Conservation (phyloP, 2,329 filamentous ascomycete species). For the Calonectria hawksworthii region DNA sequence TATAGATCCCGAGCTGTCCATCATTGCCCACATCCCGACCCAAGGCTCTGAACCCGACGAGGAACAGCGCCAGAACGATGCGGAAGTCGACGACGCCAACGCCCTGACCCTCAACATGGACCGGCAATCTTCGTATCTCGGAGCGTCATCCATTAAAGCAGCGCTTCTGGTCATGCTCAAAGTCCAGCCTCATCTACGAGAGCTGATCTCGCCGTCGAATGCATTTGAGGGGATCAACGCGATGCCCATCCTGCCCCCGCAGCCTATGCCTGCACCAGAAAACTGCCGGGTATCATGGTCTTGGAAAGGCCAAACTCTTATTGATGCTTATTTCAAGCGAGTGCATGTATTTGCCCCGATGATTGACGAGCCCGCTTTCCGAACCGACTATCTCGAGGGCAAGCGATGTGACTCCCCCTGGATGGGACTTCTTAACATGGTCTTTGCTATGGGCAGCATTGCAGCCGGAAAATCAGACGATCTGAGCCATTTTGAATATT, state of each 20-base stretch:
- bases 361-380: constrained; percentile 79
- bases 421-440: constrained; percentile 81
- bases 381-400: constrained; percentile 28
- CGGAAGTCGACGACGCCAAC: constrained; percentile 42
- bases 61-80: constrained; percentile 16
- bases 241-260: constrained; percentile 60
- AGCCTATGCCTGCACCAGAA: constrained; percentile 57
- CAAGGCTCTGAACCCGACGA: constrained; percentile 25
- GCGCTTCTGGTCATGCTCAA: constrained; percentile 79
- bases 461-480: constrained; percentile 75
- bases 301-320: constrained; percentile 76
- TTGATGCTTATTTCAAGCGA: constrained; percentile 82
- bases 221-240: constrained; percentile 58
- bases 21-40: constrained; percentile 20
- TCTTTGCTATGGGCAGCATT: constrained; percentile 82
- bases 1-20: constrained; percentile 62
- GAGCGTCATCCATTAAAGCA: constrained; percentile 81
- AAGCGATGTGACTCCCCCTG: constrained; percentile 73
- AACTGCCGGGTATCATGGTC: constrained; percentile 68
- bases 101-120: constrained; percentile 73
- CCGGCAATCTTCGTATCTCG: constrained; percentile 74
- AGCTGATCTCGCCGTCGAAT: constrained; percentile 61
- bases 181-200: constrained; percentile 63
- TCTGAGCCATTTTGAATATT: constrained; percentile 78
- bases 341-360: constrained; percentile 81